These are phyloP conservation scores for Pachysandra terminalis DNA, from an alignment of 164 flowering plant species.

Conservation along the genomic window DNA sequence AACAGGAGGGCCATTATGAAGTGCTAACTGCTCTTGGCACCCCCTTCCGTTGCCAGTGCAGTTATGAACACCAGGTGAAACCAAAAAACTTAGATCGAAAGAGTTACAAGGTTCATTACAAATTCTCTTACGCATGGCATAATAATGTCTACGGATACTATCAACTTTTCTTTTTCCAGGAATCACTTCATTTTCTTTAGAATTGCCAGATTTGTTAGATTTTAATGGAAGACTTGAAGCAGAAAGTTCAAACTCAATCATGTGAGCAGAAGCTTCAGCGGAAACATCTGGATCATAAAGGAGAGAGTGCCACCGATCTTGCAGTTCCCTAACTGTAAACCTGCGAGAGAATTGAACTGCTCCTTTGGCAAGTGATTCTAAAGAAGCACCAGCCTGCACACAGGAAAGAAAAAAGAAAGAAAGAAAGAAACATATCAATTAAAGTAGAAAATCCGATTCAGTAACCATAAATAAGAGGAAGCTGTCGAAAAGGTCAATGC, in stretches of 20 bases:
- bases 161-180: conserved; percentile 58
- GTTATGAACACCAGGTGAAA: conserved; percentile 32
- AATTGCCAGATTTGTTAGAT: conserved; percentile 29
- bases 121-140: conserved; percentile 79
- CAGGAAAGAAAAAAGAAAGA: conserved; percentile 4
- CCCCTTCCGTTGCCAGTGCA: conserved; percentile 30
- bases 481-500: too few species aligned
- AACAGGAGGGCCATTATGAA: conserved; percentile 23
- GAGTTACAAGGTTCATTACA: too few species aligned
- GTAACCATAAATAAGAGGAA: too few species aligned
- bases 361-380: conserved; percentile 95
- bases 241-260: conserved; percentile 51
- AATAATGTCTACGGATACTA: conserved; percentile 57
- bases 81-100: conserved; percentile 39
- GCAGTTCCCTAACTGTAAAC: conserved; percentile 61
- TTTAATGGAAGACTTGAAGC: conserved; percentile 28
- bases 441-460: neutral
- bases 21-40: conserved; percentile 16
- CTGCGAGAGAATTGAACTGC: conserved; percentile 79
- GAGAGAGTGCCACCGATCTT: conserved; percentile 80
- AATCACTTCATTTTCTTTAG: conserved; percentile 31
- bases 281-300: conserved; percentile 77
- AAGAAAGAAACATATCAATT: neutral
- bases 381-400: conserved; percentile 83
- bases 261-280: conserved; percentile 51